Evolutionary conservation across 179 eudicot genomes (phyloP).

Genomic region (Gypsophila paniculata): DNA sequence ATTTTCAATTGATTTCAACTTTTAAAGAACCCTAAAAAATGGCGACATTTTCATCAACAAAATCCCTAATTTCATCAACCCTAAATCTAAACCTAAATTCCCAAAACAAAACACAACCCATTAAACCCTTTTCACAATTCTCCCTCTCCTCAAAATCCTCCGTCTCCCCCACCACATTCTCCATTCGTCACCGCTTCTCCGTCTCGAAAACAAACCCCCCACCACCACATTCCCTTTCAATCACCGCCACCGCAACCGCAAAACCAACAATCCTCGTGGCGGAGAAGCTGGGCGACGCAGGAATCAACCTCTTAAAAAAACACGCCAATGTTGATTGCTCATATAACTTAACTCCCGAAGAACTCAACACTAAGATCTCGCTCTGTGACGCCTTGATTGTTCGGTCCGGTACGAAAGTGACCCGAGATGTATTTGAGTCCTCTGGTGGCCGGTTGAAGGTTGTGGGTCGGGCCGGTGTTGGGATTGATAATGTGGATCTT

Average conservation of each 20-base stretch:
- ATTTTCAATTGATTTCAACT: too few relatives aligned
- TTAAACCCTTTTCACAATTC: constrained; percentile 22
- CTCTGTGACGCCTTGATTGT: constrained; percentile 87
- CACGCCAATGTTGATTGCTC: constrained; percentile 90
- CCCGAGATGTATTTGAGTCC: constrained; percentile 78
- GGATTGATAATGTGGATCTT: constrained; percentile 94
- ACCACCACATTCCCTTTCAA: not conserved
- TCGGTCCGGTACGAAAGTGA: constrained; percentile 77
- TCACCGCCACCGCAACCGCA: constrained; percentile 29
- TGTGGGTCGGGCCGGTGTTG: constrained; percentile 93
- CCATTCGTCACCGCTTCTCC: constrained; percentile 34
- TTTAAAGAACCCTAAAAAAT: not conserved
- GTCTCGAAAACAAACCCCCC: constrained; percentile 23
- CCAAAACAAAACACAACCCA: constrained; percentile 7
- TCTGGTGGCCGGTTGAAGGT: constrained; percentile 79
- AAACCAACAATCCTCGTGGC: constrained; percentile 87
- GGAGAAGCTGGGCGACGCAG: constrained; percentile 86
- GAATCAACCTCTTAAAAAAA: constrained; percentile 51
- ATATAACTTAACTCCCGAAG: constrained; percentile 73
- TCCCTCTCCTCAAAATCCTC: constrained; percentile 35
- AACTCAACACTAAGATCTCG: constrained; percentile 91
- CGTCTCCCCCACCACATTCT: constrained; percentile 22
- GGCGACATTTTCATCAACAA: constrained; percentile 7
- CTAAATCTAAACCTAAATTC: not conserved
- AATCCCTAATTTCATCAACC: not conserved